phyloP scores from a whole-genome alignment of 1,139 yeast species.

The Zygoascus meyerae region DNA sequence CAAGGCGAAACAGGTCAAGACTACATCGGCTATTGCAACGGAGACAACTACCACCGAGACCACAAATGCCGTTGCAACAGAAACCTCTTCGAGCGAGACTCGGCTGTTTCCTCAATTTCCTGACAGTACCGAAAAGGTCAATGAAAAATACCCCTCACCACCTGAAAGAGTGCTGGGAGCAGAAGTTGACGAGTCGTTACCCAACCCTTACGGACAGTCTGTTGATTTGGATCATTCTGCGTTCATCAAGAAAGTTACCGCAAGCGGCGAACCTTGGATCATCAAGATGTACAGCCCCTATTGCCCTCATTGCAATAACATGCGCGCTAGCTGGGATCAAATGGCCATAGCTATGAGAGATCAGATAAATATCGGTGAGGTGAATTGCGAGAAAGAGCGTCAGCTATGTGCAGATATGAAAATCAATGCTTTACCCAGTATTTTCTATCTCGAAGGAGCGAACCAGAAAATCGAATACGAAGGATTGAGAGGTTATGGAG shows the following conservation, averaged over 20 bases:
- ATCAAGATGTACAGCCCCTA: conserved; percentile 38
- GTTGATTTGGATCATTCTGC: conserved; percentile 20
- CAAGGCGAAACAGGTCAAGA: too few species aligned
- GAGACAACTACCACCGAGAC: conserved; percentile 1
- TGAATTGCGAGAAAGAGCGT: conserved; percentile 35
- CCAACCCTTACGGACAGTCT: conserved; percentile 25
- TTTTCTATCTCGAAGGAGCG: conserved; percentile 31
- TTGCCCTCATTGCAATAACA: conserved; percentile 36
- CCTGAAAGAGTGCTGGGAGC: conserved; percentile 10
- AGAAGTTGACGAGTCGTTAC: conserved; percentile 16
- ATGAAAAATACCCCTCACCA: conserved; percentile 15
- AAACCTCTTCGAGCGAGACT: neutral
- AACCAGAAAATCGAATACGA: conserved; percentile 28
- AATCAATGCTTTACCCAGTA: conserved; percentile 29
- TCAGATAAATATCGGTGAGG: conserved; percentile 36
- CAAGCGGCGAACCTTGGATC: conserved; percentile 35
- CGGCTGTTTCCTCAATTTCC: conserved; percentile 17
- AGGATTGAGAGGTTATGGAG: conserved; percentile 33
- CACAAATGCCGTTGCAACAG: neutral
- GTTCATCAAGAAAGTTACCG: conserved; percentile 22
- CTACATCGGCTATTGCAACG: neutral
- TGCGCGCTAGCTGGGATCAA: conserved; percentile 36
- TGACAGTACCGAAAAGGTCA: conserved; percentile 15
- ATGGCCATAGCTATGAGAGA: conserved; percentile 32
- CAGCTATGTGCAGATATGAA: conserved; percentile 33